Percentiles rank a stretch among this genome's conserved stretches.
These are phyloP conservation scores for Gaeumannomyces tritici DNA, from an alignment of 2,329 filamentous ascomycete genomes.

Conservation along the genomic window DNA sequence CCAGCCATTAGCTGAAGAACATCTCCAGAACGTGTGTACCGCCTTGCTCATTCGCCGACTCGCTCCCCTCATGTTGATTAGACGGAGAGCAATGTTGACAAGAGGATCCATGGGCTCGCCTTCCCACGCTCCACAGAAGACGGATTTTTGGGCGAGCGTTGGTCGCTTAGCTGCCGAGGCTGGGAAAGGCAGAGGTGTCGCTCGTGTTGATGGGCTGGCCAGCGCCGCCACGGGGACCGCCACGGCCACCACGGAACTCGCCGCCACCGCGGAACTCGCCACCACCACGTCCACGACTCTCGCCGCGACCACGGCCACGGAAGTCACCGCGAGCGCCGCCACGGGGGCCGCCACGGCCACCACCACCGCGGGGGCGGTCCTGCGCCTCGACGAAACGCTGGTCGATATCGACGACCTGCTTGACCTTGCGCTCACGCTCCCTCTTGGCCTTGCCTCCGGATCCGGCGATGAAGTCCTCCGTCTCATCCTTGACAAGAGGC, in stretches of 20 bases:
- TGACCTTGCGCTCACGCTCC: constrained; percentile 85
- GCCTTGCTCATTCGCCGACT: not conserved
- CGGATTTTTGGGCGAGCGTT: not conserved
- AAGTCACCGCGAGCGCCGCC: constrained; percentile 33
- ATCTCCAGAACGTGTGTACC: not conserved
- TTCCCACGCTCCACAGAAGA: not conserved
- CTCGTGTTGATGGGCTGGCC: constrained; percentile 44
- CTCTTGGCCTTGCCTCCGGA: constrained; percentile 69
- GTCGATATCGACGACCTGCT: constrained; percentile 83
- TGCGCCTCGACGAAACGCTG: constrained; percentile 71
- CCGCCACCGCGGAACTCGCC: constrained; percentile 28
- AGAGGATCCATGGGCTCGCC: not conserved
- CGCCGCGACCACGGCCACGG: constrained; percentile 37
- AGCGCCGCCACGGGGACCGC: constrained; percentile 17
- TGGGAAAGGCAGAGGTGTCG: constrained; percentile 51
- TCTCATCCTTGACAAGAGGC: constrained; percentile 53
- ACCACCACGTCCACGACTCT: constrained; percentile 33
- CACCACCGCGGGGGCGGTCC: constrained; percentile 47
- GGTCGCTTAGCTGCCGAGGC: constrained; percentile 35
- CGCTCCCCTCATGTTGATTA: not conserved
- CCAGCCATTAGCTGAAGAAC: not conserved
- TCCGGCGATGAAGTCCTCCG: constrained; percentile 69
- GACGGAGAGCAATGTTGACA: not conserved
- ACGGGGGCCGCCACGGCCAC: constrained; percentile 40
- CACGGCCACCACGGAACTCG: constrained; percentile 22